phyloP scores from a whole-genome alignment of 2,329 filamentous ascomycete species.

The Apiospora phragmitis region DNA sequence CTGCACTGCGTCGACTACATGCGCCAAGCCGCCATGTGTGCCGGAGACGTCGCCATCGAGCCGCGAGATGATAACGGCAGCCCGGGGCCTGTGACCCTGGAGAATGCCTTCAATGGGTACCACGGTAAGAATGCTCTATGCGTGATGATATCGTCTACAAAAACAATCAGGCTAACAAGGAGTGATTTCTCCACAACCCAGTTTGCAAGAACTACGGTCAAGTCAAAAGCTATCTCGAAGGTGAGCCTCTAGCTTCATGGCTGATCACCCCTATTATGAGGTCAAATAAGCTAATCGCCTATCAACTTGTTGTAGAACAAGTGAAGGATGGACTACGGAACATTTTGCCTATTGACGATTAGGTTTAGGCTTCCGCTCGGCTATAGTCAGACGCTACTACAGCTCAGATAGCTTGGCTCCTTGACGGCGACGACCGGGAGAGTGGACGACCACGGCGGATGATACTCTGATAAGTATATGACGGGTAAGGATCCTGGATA shows the following conservation, averaged over 20 bases:
- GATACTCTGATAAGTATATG: too few species aligned
- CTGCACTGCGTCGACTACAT: constrained; percentile 28
- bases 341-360: background rate
- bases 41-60: constrained; percentile 25
- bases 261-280: background rate
- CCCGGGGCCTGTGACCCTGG: background rate
- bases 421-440: too few species aligned
- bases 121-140: background rate
- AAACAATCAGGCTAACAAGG: background rate
- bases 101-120: constrained; percentile 5
- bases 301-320: background rate
- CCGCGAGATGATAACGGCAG: constrained; percentile 18
- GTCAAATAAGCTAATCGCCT: background rate
- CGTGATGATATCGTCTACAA: background rate
- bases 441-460: too few species aligned
- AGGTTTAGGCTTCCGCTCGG: background rate
- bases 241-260: background rate
- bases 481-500: too few species aligned
- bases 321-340: background rate
- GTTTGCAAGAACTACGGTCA: background rate
- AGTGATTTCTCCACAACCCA: background rate
- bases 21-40: constrained; percentile 27
- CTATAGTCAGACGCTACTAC: background rate
- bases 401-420: too few species aligned
- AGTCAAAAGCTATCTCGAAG: background rate